These are phyloP conservation scores for Paramyrothecium sp. DNA, from an alignment of 2,329 filamentous ascomycete species.

Conservation along the genomic window DNA sequence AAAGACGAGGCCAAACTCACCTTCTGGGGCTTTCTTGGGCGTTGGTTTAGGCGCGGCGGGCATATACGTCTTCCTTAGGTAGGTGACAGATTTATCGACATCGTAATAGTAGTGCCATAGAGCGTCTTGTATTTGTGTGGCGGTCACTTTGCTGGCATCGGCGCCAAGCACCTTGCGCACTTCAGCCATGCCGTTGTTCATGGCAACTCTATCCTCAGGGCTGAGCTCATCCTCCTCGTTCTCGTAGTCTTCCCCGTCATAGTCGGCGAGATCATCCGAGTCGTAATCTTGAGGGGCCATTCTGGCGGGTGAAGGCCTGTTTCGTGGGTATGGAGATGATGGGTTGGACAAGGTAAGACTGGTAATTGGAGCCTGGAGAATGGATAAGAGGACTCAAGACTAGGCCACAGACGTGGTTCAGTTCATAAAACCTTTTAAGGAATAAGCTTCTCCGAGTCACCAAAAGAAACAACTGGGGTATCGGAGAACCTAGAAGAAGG, in stretches of 20 bases:
- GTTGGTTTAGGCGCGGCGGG: constrained; percentile 41
- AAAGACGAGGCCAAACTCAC: constrained; percentile 35
- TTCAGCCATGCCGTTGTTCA: constrained; percentile 65
- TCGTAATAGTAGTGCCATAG: constrained; percentile 98
- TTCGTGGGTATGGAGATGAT: too few relatives aligned
- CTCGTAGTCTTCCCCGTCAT: constrained; percentile 44
- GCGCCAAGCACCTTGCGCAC: constrained; percentile 66
- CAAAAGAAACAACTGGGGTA: too few relatives aligned
- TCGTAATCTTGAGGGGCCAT: constrained; percentile 37
- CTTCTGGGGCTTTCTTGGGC: constrained; percentile 39
- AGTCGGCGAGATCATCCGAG: constrained; percentile 46
- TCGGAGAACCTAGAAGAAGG: too few relatives aligned
- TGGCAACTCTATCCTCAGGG: constrained; percentile 44
- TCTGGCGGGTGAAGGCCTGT: background rate
- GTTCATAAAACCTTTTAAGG: too few relatives aligned
- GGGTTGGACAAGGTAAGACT: too few relatives aligned
- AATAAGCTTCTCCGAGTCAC: too few relatives aligned
- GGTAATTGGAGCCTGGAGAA: too few relatives aligned
- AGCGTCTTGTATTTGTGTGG: constrained; percentile 76
- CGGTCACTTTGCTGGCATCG: constrained; percentile 54
- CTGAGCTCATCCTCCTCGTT: constrained; percentile 46
- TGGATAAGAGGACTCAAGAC: too few relatives aligned
- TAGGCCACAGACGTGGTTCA: too few relatives aligned
- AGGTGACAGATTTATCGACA: constrained; percentile 78
- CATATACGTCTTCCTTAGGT: constrained; percentile 67